Percentiles rank a stretch among this genome's conserved stretches.
These are phyloP conservation scores for Debaryomyces sp. DNA, from an alignment of 1,139 yeast genomes.

Conservation along the genomic window DNA sequence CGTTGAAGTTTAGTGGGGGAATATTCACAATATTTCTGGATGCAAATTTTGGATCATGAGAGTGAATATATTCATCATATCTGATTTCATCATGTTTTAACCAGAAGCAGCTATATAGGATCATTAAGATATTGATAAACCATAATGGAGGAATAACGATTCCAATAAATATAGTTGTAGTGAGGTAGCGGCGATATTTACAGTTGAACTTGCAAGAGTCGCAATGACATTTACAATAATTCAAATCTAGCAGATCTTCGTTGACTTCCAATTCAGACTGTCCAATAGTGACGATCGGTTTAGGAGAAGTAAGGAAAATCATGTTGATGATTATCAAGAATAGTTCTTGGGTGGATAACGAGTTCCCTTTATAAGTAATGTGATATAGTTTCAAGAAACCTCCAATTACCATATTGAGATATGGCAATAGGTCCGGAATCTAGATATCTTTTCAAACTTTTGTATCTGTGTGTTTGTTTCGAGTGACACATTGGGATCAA, in stretches of 20 bases:
- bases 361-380: not conserved
- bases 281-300: not conserved
- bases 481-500: not conserved
- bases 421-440: not conserved
- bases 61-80: conserved; percentile 14
- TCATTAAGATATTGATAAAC: conserved; percentile 16
- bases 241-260: conserved; percentile 2
- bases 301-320: conserved; percentile 1
- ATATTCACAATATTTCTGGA: conserved; percentile 2
- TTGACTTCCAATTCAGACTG: conserved; percentile 3
- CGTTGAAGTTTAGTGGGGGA: conserved; percentile 1
- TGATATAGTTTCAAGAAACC: not conserved
- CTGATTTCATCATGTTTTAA: conserved; percentile 12
- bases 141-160: conserved; percentile 26
- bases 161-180: conserved; percentile 19
- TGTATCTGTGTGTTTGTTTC: not conserved
- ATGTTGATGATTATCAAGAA: not conserved
- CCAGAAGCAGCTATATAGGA: conserved; percentile 12
- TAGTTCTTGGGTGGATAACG: not conserved
- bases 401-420: conserved; percentile 3
- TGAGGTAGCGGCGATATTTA: conserved; percentile 3
- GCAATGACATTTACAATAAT: conserved; percentile 9
- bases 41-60: conserved; percentile 4
- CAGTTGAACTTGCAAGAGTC: conserved; percentile 9
- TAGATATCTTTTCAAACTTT: not conserved